Evolutionary conservation across 805 yeast species (phyloP).

Genomic region (Yarrowia sp.): DNA sequence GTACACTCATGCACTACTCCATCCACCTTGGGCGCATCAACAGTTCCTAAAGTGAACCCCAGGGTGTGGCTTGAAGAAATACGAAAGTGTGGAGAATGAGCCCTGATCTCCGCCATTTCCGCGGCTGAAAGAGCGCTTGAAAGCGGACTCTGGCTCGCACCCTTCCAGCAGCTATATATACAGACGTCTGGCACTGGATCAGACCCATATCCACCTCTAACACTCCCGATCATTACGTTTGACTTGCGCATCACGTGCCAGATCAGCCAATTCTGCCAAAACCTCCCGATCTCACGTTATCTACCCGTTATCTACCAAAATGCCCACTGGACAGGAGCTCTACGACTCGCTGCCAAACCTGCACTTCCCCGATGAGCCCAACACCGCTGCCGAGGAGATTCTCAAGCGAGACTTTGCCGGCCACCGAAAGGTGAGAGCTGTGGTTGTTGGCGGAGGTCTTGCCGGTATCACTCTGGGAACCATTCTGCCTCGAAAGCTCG

Average conservation of each 20-base stretch:
- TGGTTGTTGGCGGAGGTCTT: slow-evolving; percentile 47
- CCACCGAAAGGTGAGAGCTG: slow-evolving; percentile 33
- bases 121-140: not conserved
- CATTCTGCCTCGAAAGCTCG: slow-evolving; percentile 42
- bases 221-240: slow-evolving; percentile 8
- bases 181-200: not conserved
- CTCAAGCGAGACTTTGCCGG: slow-evolving; percentile 21
- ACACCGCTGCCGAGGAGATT: slow-evolving; percentile 35
- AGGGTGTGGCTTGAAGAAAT: slow-evolving; percentile 23
- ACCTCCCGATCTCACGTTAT: not conserved
- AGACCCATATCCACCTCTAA: not conserved
- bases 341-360: slow-evolving; percentile 25
- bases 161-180: slow-evolving; percentile 2
- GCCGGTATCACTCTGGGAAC: slow-evolving; percentile 45
- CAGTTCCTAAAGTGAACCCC: not conserved
- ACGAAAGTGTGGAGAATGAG: slow-evolving; percentile 22
- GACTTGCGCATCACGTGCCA: slow-evolving; percentile 26
- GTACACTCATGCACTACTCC: slow-evolving; percentile 27
- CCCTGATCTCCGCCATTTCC: slow-evolving; percentile 31
- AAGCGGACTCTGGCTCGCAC: no score
- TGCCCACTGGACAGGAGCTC: slow-evolving; percentile 34
- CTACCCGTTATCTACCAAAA: not conserved
- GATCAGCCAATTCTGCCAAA: not conserved
- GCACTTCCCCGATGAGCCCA: slow-evolving; percentile 32
- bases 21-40: not conserved